Conservation (phyloP, 169 alveolate genomes). For the Ichthyophthirius multifiliis region DNA sequence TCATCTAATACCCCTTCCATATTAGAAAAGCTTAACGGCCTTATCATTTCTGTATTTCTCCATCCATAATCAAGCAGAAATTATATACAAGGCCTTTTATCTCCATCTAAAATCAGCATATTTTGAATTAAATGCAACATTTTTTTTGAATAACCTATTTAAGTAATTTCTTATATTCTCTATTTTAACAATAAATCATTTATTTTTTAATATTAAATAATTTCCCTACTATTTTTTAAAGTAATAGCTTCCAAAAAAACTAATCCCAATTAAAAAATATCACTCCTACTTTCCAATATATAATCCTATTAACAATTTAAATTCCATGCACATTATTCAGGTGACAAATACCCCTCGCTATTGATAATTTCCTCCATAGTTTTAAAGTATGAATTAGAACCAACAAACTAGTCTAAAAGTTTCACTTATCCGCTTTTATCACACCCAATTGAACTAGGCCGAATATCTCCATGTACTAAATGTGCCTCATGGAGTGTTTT, state of each 20-base stretch:
- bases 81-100: background rate
- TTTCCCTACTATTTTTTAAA: background rate
- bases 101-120: background rate
- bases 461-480: background rate
- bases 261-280: background rate
- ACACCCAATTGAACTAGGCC: background rate
- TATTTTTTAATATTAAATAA: background rate
- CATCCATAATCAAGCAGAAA: background rate
- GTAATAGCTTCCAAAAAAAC: constrained; percentile 3
- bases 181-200: background rate
- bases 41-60: background rate
- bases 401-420: background rate
- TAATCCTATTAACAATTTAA: background rate
- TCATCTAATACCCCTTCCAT: background rate
- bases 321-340: background rate
- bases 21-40: background rate
- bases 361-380: background rate
- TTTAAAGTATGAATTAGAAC: background rate
- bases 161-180: background rate
- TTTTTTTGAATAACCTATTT: background rate
- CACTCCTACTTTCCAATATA: background rate
- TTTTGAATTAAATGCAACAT: background rate
- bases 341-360: background rate
- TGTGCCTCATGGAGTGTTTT: background rate
- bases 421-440: background rate